Evolutionary conservation across 371 early-diverging fungal species (phyloP).

Genomic region (Haplosporangium sp.): DNA sequence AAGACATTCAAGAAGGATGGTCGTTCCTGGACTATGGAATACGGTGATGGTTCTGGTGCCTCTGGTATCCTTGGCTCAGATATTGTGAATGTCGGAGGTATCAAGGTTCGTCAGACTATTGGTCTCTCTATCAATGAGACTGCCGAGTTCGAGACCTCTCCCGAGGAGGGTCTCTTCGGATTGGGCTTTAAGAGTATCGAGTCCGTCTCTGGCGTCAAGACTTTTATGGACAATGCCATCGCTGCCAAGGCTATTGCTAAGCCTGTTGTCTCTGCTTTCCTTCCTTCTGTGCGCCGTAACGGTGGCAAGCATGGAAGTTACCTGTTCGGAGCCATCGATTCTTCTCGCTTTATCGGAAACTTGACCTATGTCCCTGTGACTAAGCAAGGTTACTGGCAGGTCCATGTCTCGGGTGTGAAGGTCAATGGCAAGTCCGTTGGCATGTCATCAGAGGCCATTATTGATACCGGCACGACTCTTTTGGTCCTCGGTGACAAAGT

Average conservation of each 20-base stretch:
- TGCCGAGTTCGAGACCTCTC: slow-evolving; percentile 31
- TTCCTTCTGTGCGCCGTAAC: slow-evolving; percentile 32
- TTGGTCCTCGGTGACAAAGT: slow-evolving; percentile 26
- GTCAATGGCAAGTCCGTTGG: slow-evolving; percentile 12
- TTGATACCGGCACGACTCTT: slow-evolving; percentile 56
- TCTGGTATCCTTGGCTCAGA: slow-evolving; percentile 58
- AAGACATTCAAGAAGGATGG: slow-evolving; percentile 56
- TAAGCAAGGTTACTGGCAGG: slow-evolving; percentile 65
- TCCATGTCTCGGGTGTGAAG: slow-evolving; percentile 15
- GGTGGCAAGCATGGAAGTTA: slow-evolving; percentile 58
- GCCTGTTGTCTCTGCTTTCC: slow-evolving; percentile 58
- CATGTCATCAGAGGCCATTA: slow-evolving; percentile 29
- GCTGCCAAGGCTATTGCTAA: slow-evolving; percentile 35
- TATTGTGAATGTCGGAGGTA: slow-evolving; percentile 57
- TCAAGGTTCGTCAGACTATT: slow-evolving; percentile 57
- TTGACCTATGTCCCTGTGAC: slow-evolving; percentile 71
- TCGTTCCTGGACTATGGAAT: slow-evolving; percentile 54
- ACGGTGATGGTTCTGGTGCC: slow-evolving; percentile 59
- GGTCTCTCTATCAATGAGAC: slow-evolving; percentile 58
- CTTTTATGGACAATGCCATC: slow-evolving; percentile 60
- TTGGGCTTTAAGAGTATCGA: slow-evolving; percentile 55
- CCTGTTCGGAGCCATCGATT: slow-evolving; percentile 69
- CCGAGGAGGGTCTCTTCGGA: slow-evolving; percentile 59
- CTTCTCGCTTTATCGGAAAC: slow-evolving; percentile 63
- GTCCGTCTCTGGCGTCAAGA: slow-evolving; percentile 53